These are phyloP conservation scores for Colletotrichum gigasporum DNA, from an alignment of 2,329 filamentous ascomycete species.

Conservation along the genomic window DNA sequence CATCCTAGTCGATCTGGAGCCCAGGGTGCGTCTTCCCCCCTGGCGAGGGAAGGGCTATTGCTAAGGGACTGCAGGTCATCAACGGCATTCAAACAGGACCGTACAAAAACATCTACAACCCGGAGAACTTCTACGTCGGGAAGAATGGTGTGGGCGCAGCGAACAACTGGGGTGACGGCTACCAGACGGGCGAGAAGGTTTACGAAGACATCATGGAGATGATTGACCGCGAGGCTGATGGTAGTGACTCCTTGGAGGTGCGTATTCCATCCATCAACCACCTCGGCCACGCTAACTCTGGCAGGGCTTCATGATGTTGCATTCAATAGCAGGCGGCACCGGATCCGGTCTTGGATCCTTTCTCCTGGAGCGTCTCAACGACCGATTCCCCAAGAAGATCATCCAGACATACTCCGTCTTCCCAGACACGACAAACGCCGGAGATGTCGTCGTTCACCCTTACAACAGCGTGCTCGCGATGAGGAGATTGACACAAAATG, in stretches of 20 bases:
- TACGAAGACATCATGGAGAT: slow-evolving; percentile 99
- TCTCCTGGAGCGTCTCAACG: slow-evolving; percentile 93
- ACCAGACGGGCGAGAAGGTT: slow-evolving; percentile 89
- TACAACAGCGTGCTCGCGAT: slow-evolving; percentile 97
- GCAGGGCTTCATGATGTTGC: slow-evolving; percentile 96
- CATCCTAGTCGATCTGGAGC: slow-evolving; percentile 94
- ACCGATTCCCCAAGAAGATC: slow-evolving; percentile 97
- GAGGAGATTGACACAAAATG: slow-evolving; percentile 91
- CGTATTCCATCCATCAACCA: slow-evolving; percentile 4
- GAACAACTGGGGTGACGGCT: slow-evolving; percentile 98
- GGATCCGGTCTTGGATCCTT: slow-evolving; percentile 97
- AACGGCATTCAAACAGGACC: slow-evolving; percentile 91
- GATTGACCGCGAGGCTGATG: slow-evolving; percentile 98
- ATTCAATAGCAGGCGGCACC: slow-evolving; percentile 97
- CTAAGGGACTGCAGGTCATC: slow-evolving; percentile 68
- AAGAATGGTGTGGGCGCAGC: slow-evolving; percentile 93
- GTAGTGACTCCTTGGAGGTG: slow-evolving; percentile 94
- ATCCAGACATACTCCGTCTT: slow-evolving; percentile 99
- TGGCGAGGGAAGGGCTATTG: background rate
- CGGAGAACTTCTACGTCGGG: slow-evolving; percentile 97
- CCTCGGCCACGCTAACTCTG: slow-evolving; percentile 34
- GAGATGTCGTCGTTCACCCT: slow-evolving; percentile 95
- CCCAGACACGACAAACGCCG: slow-evolving; percentile 86
- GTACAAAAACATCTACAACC: slow-evolving; percentile 99
- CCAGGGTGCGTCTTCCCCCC: slow-evolving; percentile 67